These are phyloP conservation scores for Clavaria fumosa DNA, from an alignment of 768 basidiomycete genomes.

Conservation along the genomic window DNA sequence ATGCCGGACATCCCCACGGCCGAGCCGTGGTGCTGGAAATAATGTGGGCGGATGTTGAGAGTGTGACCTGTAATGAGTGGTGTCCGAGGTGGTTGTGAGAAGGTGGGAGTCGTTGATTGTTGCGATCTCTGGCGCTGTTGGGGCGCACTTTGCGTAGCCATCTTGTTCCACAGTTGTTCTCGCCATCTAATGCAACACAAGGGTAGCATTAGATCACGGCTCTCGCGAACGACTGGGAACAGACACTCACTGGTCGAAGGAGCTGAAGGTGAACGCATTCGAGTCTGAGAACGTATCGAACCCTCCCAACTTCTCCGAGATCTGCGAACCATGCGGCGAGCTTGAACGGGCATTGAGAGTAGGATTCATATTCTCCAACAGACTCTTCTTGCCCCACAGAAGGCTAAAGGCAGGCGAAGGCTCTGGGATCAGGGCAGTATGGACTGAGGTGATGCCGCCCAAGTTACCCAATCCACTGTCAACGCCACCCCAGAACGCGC, in stretches of 20 bases:
- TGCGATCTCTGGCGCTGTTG: slow-evolving; percentile 22
- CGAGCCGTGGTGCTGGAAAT: slow-evolving; percentile 19
- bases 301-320: slow-evolving; percentile 18
- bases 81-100: slow-evolving; percentile 16
- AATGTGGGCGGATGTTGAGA: slow-evolving; percentile 25
- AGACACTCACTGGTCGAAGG: slow-evolving; percentile 54
- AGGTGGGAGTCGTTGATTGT: slow-evolving; percentile 6
- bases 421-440: slow-evolving; percentile 71
- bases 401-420: slow-evolving; percentile 8
- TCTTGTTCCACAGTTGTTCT: slow-evolving; percentile 87
- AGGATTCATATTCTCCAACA: slow-evolving; percentile 75
- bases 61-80: slow-evolving; percentile 24
- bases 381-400: slow-evolving; percentile 11
- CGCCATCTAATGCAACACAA: slow-evolving; percentile 46
- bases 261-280: slow-evolving; percentile 80
- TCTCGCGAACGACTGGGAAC: not conserved
- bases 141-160: slow-evolving; percentile 46
- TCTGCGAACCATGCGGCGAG: slow-evolving; percentile 9
- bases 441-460: slow-evolving; percentile 70
- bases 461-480: slow-evolving; percentile 23
- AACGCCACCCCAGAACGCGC: slow-evolving; percentile 70
- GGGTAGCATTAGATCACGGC: too few species aligned
- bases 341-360: slow-evolving; percentile 30
- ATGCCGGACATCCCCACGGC: slow-evolving; percentile 10
- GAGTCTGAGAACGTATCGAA: slow-evolving; percentile 71